Evolutionary conservation across 2,329 filamentous ascomycete species (phyloP).

Genomic region (Byssothecium circinans): DNA sequence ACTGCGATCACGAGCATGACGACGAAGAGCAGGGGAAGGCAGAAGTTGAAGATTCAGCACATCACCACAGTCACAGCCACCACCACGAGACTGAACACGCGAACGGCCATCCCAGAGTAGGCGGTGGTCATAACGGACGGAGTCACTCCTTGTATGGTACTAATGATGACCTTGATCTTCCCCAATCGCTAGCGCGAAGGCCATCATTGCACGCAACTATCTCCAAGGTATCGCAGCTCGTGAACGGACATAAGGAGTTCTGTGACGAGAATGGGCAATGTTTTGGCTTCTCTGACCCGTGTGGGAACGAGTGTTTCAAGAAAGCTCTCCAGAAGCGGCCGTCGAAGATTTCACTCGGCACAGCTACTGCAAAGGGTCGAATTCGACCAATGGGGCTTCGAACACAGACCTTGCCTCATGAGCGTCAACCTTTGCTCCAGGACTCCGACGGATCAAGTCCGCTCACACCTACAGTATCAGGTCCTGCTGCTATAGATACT

Average conservation of each 20-base stretch:
- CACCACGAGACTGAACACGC: neutral
- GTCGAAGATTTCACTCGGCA: constrained; percentile 21
- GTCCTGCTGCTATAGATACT: constrained; percentile 27
- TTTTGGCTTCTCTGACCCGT: constrained; percentile 63
- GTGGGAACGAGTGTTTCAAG: constrained; percentile 63
- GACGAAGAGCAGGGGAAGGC: constrained; percentile 53
- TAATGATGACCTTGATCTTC: constrained; percentile 13
- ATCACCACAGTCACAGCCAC: constrained; percentile 10
- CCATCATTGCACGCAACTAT: constrained; percentile 48
- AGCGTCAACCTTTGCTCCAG: constrained; percentile 35
- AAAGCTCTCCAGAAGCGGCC: constrained; percentile 46
- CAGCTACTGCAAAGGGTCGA: constrained; percentile 6
- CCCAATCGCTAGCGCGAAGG: constrained; percentile 20
- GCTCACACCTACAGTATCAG: constrained; percentile 26
- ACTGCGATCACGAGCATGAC: constrained; percentile 74
- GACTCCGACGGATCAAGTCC: constrained; percentile 27
- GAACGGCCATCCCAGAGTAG: neutral
- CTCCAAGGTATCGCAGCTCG: constrained; percentile 51
- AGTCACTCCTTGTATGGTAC: constrained; percentile 22
- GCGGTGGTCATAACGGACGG: constrained; percentile 6
- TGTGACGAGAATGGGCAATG: constrained; percentile 64
- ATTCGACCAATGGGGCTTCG: constrained; percentile 23
- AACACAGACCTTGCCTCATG: constrained; percentile 27
- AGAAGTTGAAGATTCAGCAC: constrained; percentile 21
- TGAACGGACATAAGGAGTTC: constrained; percentile 51